Conservation (phyloP, 345 rosid species). For the Acer negundo region DNA sequence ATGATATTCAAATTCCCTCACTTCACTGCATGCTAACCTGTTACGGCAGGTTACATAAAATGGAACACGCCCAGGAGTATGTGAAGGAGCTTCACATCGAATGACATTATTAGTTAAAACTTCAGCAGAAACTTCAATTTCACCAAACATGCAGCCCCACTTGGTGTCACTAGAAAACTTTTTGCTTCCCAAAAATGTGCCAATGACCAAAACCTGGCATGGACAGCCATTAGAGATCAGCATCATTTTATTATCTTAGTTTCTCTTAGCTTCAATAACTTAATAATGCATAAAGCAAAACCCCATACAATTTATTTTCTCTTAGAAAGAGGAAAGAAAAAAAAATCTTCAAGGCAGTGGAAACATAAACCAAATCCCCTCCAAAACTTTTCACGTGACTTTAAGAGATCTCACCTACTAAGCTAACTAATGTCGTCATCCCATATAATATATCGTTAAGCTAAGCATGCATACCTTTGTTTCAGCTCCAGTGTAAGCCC, state of each 20-base stretch:
- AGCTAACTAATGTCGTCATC: not conserved
- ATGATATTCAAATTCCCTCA: constrained; percentile 68
- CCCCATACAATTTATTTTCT: not conserved
- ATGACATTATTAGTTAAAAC: constrained; percentile 48
- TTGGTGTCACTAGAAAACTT: constrained; percentile 35
- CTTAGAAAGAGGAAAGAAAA: not conserved
- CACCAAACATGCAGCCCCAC: constrained; percentile 81
- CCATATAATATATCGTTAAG: not conserved
- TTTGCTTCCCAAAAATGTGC: constrained; percentile 54
- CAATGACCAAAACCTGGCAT: constrained; percentile 54
- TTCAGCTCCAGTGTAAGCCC: constrained; percentile 53
- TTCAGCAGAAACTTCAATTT: constrained; percentile 68
- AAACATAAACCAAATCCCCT: not conserved
- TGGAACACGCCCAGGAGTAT: constrained; percentile 59
- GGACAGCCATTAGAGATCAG: constrained; percentile 9
- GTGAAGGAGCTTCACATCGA: constrained; percentile 61
- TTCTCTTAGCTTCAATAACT: not conserved
- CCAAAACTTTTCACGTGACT: too few relatives aligned
- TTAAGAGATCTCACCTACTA: not conserved
- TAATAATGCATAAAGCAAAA: constrained; percentile 8
- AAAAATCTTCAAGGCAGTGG: not conserved
- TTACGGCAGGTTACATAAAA: constrained; percentile 64
- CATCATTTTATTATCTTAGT: constrained; percentile 7
- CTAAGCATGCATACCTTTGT: constrained; percentile 43
- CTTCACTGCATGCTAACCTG: constrained; percentile 76